Conservation (phyloP, 2,329 filamentous ascomycete genomes). For the Colletotrichum tropicicola region DNA sequence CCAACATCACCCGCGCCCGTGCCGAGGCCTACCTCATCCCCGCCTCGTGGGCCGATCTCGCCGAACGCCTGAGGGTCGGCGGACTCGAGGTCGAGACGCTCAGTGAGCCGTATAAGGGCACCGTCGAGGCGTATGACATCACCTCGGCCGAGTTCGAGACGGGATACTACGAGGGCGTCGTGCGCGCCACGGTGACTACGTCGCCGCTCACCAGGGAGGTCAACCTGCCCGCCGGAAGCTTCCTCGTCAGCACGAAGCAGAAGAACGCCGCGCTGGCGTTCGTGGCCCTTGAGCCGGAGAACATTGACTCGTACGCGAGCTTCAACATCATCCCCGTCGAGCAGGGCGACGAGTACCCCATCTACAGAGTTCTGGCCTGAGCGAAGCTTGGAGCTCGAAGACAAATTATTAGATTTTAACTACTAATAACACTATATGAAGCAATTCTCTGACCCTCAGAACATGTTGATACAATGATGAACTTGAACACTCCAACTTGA, state of each 20-base stretch:
- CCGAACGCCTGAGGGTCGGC: conserved; percentile 34
- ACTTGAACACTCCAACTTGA: neutral
- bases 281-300: conserved; percentile 42
- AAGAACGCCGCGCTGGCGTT: conserved; percentile 42
- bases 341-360: conserved; percentile 40
- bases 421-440: neutral
- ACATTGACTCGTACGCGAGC: conserved; percentile 43
- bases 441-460: no score
- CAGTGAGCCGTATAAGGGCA: conserved; percentile 33
- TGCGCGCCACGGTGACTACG: conserved; percentile 34
- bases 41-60: conserved; percentile 38
- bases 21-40: conserved; percentile 42
- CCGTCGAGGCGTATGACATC: conserved; percentile 39
- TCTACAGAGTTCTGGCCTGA: conserved; percentile 36
- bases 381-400: neutral
- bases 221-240: conserved; percentile 38
- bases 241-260: conserved; percentile 41
- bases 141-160: conserved; percentile 34
- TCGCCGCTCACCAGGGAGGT: conserved; percentile 31
- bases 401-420: neutral
- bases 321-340: conserved; percentile 40
- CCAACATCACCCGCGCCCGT: conserved; percentile 40
- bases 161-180: conserved; percentile 40
- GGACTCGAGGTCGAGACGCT: conserved; percentile 40
- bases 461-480: neutral